Conservation (phyloP, 345 rosid genomes). For the Citrus cavaleriei region DNA sequence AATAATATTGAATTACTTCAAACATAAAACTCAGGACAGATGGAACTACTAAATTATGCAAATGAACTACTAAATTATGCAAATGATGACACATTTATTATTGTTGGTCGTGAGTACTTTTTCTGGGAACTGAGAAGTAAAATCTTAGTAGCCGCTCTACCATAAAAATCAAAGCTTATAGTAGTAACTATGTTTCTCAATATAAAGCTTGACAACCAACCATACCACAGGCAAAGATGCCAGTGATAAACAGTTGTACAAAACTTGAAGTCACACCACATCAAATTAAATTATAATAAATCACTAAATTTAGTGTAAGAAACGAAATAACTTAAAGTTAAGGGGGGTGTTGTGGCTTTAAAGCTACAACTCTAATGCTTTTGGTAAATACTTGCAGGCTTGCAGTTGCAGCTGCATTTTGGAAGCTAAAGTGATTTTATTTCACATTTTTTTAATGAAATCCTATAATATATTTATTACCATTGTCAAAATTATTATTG, state of each 20-base stretch:
- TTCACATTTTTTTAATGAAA: too few species aligned
- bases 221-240: background rate
- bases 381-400: too few species aligned
- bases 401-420: too few species aligned
- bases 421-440: too few species aligned
- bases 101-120: background rate
- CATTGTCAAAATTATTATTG: too few species aligned
- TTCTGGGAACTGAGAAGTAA: background rate
- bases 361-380: background rate
- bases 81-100: background rate
- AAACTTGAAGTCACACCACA: background rate
- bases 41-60: background rate
- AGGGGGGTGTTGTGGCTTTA: too few species aligned
- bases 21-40: background rate
- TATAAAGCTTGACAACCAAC: background rate
- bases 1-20: background rate
- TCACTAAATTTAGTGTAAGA: background rate
- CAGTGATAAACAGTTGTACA: background rate
- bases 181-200: background rate
- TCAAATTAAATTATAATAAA: background rate
- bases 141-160: background rate
- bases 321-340: too few species aligned
- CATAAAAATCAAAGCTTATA: background rate
- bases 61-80: background rate
- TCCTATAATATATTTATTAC: too few species aligned